phyloP scores from a whole-genome alignment of 495 filamentous ascomycete species.

The Neurospora sp. region DNA sequence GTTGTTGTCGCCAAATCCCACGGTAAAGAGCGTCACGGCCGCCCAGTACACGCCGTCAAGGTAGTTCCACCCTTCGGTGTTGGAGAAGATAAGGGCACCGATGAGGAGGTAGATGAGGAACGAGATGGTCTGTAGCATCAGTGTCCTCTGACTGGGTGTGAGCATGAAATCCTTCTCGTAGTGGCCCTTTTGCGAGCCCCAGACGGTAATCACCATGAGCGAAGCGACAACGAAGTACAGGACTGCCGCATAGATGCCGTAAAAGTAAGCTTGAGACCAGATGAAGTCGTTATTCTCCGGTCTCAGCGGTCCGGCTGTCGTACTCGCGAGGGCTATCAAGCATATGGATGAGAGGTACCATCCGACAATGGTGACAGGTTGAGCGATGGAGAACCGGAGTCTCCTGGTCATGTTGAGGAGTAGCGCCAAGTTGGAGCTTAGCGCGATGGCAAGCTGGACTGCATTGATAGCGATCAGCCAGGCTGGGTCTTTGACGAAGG shows the following conservation, averaged over 20 bases:
- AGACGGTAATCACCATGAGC: conserved; percentile 59
- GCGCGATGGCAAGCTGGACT: conserved; percentile 57
- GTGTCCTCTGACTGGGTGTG: conserved; percentile 62
- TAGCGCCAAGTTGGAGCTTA: conserved; percentile 61
- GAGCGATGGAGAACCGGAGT: conserved; percentile 69
- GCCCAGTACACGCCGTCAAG: conserved; percentile 77
- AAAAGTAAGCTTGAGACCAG: conserved; percentile 69
- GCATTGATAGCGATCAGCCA: conserved; percentile 71
- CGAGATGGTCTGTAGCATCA: conserved; percentile 82
- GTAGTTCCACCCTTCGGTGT: conserved; percentile 68
- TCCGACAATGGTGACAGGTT: conserved; percentile 53
- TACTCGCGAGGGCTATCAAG: conserved; percentile 48
- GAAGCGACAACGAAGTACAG: conserved; percentile 68
- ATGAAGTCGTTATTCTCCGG: conserved; percentile 38
- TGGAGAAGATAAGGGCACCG: conserved; percentile 61
- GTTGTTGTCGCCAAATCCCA: conserved; percentile 66
- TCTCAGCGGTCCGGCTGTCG: conserved; percentile 41
- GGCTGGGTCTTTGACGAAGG: conserved; percentile 52
- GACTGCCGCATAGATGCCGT: conserved; percentile 63
- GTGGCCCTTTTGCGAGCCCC: conserved; percentile 52
- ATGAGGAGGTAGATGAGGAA: conserved; percentile 67
- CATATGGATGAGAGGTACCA: conserved; percentile 58
- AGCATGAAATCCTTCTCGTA: conserved; percentile 63
- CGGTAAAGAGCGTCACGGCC: conserved; percentile 73
- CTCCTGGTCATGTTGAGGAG: conserved; percentile 77